These are phyloP conservation scores for Phytopythium ostracodes DNA, from an alignment of 352 stramenopile species.

Conservation along the genomic window DNA sequence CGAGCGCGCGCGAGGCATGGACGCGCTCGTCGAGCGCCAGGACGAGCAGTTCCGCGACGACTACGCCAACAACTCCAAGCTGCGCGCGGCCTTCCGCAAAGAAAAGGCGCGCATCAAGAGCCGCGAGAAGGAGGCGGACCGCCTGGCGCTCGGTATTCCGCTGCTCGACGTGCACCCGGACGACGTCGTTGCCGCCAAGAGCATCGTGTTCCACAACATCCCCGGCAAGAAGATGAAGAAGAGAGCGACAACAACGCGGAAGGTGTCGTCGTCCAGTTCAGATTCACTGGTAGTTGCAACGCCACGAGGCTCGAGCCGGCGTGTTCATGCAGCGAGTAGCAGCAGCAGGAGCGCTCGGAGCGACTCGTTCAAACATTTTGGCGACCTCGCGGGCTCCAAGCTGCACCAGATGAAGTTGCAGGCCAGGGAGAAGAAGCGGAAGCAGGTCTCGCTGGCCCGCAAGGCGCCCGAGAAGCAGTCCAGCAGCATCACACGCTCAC, in stretches of 20 bases:
- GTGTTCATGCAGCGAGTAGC: neutral
- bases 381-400: conserved; percentile 43
- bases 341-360: conserved; percentile 11
- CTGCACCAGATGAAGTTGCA: conserved; percentile 40
- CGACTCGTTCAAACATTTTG: conserved; percentile 63
- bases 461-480: neutral
- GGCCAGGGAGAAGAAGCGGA: conserved; percentile 9
- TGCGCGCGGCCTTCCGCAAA: conserved; percentile 48
- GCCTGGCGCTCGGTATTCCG: conserved; percentile 52
- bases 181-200: conserved; percentile 56
- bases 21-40: conserved; percentile 52
- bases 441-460: neutral
- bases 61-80: conserved; percentile 53
- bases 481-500: neutral
- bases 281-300: neutral
- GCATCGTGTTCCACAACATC: conserved; percentile 52
- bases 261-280: neutral
- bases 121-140: conserved; percentile 31
- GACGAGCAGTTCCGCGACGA: conserved; percentile 68
- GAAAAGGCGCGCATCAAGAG: conserved; percentile 51
- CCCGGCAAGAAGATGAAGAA: conserved; percentile 21
- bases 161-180: conserved; percentile 51
- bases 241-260: neutral
- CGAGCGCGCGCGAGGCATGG: conserved; percentile 39
- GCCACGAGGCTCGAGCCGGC: neutral